phyloP scores from a whole-genome alignment of 768 basidiomycete species.

The Agrocybe praecox region DNA sequence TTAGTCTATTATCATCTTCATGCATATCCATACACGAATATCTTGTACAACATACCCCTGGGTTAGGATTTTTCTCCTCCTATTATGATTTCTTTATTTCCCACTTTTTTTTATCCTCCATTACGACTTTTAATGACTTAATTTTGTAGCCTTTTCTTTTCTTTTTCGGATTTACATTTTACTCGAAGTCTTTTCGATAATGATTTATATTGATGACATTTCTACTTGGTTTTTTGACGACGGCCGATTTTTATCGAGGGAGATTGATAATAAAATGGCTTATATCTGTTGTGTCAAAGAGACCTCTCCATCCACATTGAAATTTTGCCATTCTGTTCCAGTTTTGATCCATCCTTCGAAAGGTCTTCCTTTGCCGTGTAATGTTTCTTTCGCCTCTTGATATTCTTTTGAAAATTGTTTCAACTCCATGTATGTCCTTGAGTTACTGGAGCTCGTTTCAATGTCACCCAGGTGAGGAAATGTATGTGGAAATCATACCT shows the following conservation, averaged over 20 bases:
- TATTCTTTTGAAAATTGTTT: slow-evolving; percentile 50
- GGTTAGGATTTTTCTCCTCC: neutral
- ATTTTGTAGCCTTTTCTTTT: no score
- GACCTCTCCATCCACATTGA: slow-evolving; percentile 29
- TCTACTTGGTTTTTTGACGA: neutral
- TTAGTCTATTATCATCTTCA: neutral
- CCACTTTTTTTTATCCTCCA: neutral
- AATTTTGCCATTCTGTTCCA: slow-evolving; percentile 55
- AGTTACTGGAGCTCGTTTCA: neutral
- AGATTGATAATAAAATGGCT: neutral
- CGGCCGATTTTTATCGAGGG: no score
- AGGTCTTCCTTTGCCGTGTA: slow-evolving; percentile 45
- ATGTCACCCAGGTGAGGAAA: neutral
- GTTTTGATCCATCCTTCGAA: slow-evolving; percentile 69
- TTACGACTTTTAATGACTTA: neutral
- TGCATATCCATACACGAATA: neutral
- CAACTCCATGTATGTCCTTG: slow-evolving; percentile 42
- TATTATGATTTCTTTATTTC: neutral
- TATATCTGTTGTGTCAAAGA: neutral
- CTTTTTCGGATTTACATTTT: no score
- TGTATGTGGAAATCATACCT: no score
- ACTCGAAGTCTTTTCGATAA: neutral
- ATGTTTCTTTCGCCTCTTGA: slow-evolving; percentile 48
- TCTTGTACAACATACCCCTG: slow-evolving; percentile 1
- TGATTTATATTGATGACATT: neutral